Evolutionary conservation across 31 red algal genomes (phyloP).

Genomic region (Asparagopsis taxiformis): DNA sequence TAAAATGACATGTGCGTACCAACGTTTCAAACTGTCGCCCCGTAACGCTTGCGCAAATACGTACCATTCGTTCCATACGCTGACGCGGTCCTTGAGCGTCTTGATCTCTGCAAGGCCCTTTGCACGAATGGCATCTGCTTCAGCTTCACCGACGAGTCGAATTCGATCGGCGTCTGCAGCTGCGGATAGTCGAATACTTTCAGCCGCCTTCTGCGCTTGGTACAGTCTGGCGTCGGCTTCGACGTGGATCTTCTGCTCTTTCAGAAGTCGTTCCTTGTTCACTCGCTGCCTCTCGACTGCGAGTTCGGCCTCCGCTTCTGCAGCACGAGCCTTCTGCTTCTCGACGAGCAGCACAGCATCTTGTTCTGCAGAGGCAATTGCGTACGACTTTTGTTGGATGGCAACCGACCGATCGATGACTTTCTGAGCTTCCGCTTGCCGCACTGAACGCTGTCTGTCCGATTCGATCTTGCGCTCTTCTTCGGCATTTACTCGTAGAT

Average conservation of each 20-base stretch:
- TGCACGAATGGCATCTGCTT: conserved; percentile 55
- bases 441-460: conserved; percentile 14
- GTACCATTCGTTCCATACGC: conserved; percentile 45
- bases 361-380: conserved; percentile 47
- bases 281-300: conserved; percentile 50
- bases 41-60: neutral
- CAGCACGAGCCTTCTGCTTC: conserved; percentile 35
- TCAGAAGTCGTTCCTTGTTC: conserved; percentile 34
- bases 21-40: neutral
- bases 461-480: conserved; percentile 43
- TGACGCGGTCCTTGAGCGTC: conserved; percentile 18
- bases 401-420: conserved; percentile 34
- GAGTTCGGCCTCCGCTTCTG: conserved; percentile 51
- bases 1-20: neutral
- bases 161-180: conserved; percentile 53
- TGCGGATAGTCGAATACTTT: conserved; percentile 33
- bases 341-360: conserved; percentile 37
- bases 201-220: conserved; percentile 34
- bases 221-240: conserved; percentile 69
- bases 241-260: conserved; percentile 46
- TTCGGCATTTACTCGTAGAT: conserved; percentile 41
- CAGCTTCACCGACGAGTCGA: conserved; percentile 39
- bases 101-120: conserved; percentile 51
- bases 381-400: conserved; percentile 24
- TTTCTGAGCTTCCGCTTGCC: conserved; percentile 19